Conservation (phyloP, 2,329 filamentous ascomycete genomes). For the Colletotrichum tropicale region DNA sequence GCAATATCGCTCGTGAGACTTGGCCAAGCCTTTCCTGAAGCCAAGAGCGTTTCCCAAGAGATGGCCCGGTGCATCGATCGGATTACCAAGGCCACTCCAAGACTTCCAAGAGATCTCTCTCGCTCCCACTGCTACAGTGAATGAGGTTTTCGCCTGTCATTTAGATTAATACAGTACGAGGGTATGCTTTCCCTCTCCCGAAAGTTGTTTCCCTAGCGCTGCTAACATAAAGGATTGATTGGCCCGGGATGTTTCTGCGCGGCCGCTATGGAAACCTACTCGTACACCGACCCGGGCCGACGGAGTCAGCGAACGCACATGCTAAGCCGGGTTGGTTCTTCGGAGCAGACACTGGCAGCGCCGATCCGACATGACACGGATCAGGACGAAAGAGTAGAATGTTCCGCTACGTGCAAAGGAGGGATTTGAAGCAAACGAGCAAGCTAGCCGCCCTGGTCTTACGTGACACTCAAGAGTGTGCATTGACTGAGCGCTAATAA, state of each 20-base stretch:
- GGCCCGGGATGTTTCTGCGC: neutral
- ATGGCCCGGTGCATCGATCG: neutral
- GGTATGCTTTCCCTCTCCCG: neutral
- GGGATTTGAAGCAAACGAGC: neutral
- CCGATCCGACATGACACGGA: neutral
- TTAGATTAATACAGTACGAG: neutral
- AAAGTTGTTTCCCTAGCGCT: neutral
- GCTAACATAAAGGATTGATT: neutral
- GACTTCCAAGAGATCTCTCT: conserved; percentile 7
- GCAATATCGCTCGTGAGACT: neutral
- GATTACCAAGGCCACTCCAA: conserved; percentile 17
- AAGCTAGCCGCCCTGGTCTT: neutral
- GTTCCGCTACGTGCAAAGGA: neutral
- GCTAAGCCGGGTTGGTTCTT: neutral
- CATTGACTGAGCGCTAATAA: neutral
- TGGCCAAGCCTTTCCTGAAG: neutral
- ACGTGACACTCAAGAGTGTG: neutral
- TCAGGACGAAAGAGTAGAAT: neutral
- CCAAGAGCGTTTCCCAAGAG: neutral
- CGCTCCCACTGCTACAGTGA: neutral
- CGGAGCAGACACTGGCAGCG: neutral
- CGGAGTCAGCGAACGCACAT: neutral
- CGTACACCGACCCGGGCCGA: neutral
- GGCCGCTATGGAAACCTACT: neutral
- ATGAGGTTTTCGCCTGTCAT: neutral